Percentiles rank a stretch among this genome's conserved stretches.
Evolutionary conservation across 805 yeast genomes (phyloP).

Genomic region (Candida quercuum): DNA sequence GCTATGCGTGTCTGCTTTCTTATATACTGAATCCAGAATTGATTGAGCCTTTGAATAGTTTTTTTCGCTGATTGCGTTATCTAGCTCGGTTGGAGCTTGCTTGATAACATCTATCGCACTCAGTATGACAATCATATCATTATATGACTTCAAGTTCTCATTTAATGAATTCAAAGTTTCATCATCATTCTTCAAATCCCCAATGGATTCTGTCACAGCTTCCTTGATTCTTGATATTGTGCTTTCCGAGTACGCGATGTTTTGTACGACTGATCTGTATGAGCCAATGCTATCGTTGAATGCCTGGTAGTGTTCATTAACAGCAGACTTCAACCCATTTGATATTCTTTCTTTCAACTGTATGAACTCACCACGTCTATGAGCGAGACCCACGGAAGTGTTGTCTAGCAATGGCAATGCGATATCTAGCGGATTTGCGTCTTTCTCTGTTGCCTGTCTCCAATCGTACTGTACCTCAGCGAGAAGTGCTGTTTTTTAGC

Average conservation of each 20-base stretch:
- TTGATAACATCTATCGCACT: conserved; percentile 60
- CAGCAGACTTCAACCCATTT: conserved; percentile 57
- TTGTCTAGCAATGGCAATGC: conserved; percentile 81
- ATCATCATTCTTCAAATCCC: conserved; percentile 4
- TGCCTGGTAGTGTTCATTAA: conserved; percentile 75
- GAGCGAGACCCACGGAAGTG: conserved; percentile 88
- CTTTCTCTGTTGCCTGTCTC: conserved; percentile 43
- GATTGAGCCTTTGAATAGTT: conserved; percentile 62
- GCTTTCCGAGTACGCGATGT: conserved; percentile 61
- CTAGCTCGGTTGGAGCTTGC: conserved; percentile 56
- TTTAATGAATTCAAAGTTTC: conserved; percentile 37
- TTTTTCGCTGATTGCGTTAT: conserved; percentile 61
- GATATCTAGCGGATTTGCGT: conserved; percentile 77
- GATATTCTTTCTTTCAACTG: conserved; percentile 54
- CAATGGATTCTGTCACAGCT: conserved; percentile 26
- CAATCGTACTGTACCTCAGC: conserved; percentile 37
- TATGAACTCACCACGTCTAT: conserved; percentile 60
- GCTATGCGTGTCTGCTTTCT: conserved; percentile 43
- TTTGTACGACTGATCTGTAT: conserved; percentile 63
- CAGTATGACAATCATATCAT: conserved; percentile 65
- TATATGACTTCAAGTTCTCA: conserved; percentile 53
- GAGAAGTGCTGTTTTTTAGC: conserved; percentile 15
- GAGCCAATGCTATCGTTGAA: conserved; percentile 85
- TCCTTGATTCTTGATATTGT: conserved; percentile 44
- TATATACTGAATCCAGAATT: conserved; percentile 40